Evolutionary conservation across 2,329 filamentous ascomycete genomes (phyloP), one percentile per base, ranked within the genome.

Genomic region (Ascochyta viciae-villosae): DNA sequence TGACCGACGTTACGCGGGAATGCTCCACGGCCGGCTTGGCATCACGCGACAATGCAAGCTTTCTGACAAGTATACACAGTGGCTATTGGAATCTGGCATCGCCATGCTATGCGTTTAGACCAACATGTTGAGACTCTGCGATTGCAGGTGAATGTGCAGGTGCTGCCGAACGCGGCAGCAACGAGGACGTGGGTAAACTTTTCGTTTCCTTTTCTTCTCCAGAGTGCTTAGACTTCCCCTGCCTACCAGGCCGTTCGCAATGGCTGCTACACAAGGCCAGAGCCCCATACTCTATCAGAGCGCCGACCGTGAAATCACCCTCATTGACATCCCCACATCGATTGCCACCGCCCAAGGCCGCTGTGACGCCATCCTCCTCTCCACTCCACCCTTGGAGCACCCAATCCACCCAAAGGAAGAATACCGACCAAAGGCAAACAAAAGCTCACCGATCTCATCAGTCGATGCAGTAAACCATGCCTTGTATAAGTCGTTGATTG

Each of bases 261-360:
- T 46, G 54, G 24, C 29, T 24, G 26, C 41, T 31, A 15, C 35
- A 19, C 34, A 39, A 35, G 22, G 31, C 15, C 15, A 38, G 23
- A 61, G 45, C 49, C 23, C 65, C 9, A 80, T 88, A 22, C 71
- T 89, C 37, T 88, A 83, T 73, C 78, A 82, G 55, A 86, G 81
- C 60, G 64, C 73, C 2, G 76, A 79, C 4, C 68, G 75, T 44
- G 79, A 82, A 41, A 74, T 88, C 49, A 78, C 85, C 22, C 72
- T 92, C 24, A 73, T 92, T 47, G 90, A 93, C 66, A 84, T 92
- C 41, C 89, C 90, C 23, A 78, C 80, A 16, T 90, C 90, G 1
- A 83, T 92, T 35, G 87, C 89, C 62, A 80, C 85, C 57, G 85
- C 85, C 16, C 90, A 92, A 74, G 80, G 81, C 31, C 76, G 76